Evolutionary conservation across 2,329 filamentous ascomycete species (phyloP).

Genomic region (Pyrenophora graminea): DNA sequence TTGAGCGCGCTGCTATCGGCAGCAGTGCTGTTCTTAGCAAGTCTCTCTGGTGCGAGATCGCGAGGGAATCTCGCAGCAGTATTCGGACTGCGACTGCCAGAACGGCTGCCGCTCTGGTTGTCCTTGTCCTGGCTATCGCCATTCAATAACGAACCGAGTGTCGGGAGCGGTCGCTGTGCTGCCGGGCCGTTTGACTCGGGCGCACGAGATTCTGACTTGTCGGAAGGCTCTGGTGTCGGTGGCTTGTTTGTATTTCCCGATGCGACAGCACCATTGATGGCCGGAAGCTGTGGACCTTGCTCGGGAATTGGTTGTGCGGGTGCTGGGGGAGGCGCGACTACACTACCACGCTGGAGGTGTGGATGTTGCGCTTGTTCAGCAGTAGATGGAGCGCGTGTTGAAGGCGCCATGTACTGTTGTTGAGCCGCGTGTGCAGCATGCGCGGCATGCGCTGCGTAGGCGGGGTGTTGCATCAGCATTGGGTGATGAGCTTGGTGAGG

Average conservation of each 20-base stretch:
- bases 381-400: slow-evolving; percentile 48
- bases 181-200: slow-evolving; percentile 37
- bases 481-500: slow-evolving; percentile 39
- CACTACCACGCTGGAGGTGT: slow-evolving; percentile 35
- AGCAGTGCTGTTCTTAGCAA: slow-evolving; percentile 40
- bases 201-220: slow-evolving; percentile 51
- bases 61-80: slow-evolving; percentile 34
- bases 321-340: slow-evolving; percentile 24
- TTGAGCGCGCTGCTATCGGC: slow-evolving; percentile 39
- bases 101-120: slow-evolving; percentile 43
- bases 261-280: slow-evolving; percentile 36
- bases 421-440: slow-evolving; percentile 39
- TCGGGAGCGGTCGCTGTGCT: slow-evolving; percentile 53
- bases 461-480: slow-evolving; percentile 34
- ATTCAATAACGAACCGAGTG: slow-evolving; percentile 40
- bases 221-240: slow-evolving; percentile 35
- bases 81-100: slow-evolving; percentile 50
- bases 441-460: slow-evolving; percentile 34
- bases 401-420: slow-evolving; percentile 43
- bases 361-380: slow-evolving; percentile 47
- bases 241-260: slow-evolving; percentile 32
- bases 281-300: slow-evolving; percentile 44
- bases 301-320: slow-evolving; percentile 31
- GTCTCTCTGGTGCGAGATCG: slow-evolving; percentile 38
- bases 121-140: slow-evolving; percentile 34